Conservation (phyloP, 2,329 filamentous ascomycete genomes). For the Ophioceras dolichostomum region DNA sequence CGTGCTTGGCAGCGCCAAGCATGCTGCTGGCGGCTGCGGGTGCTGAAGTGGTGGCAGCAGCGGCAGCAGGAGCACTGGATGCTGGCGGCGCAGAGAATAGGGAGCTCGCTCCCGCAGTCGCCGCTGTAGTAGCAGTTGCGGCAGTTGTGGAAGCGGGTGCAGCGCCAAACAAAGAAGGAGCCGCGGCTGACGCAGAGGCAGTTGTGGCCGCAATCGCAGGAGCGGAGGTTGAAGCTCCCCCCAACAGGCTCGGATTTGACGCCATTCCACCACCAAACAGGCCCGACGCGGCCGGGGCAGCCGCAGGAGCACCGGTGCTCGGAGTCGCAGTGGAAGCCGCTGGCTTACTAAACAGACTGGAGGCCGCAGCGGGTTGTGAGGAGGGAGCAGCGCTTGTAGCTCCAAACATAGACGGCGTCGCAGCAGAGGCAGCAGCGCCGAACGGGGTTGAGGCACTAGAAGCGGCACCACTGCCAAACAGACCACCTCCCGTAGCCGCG, state of each 20-base stretch:
- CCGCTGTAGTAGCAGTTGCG: not conserved
- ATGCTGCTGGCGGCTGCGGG: conserved; percentile 10
- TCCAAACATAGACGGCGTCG: not conserved
- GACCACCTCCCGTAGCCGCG: not conserved
- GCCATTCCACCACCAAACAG: conserved; percentile 5
- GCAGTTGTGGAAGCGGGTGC: not conserved
- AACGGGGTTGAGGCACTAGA: no score
- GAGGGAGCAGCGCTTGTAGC: not conserved
- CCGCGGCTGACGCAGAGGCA: not conserved
- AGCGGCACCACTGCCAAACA: conserved; percentile 1
- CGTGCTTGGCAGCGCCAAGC: conserved; percentile 16
- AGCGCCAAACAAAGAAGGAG: conserved; percentile 3
- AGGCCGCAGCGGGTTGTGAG: not conserved
- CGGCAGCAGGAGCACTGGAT: not conserved
- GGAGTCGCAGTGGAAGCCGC: not conserved
- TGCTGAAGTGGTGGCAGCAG: not conserved
- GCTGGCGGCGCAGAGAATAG: no score
- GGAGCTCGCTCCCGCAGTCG: not conserved
- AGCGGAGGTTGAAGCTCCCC: not conserved
- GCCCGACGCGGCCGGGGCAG: not conserved
- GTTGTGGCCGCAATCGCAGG: not conserved
- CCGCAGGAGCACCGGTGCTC: not conserved
- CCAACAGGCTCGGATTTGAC: not conserved
- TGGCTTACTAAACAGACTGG: conserved; percentile 4
- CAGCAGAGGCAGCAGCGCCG: not conserved